These are phyloP conservation scores for Leishmania arabica DNA, from an alignment of 208 protist genomes.

Conservation along the genomic window DNA sequence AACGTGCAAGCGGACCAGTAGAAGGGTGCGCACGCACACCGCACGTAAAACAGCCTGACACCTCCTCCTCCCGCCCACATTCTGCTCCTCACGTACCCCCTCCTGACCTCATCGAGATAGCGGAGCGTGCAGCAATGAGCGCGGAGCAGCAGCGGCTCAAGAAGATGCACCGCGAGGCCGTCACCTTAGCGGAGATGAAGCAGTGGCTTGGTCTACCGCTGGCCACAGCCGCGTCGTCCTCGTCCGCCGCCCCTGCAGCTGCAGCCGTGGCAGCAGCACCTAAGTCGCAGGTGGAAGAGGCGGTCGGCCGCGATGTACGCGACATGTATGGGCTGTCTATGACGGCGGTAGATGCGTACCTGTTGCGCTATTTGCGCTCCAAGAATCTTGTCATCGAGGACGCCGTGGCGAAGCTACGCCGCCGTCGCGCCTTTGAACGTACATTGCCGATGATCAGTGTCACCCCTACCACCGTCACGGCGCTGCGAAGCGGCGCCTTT, in stretches of 20 bases:
- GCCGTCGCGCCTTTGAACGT: slow-evolving; percentile 62
- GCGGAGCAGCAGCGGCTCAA: slow-evolving; percentile 27
- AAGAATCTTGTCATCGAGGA: slow-evolving; percentile 47
- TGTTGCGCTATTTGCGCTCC: slow-evolving; percentile 61
- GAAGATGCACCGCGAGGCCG: slow-evolving; percentile 34
- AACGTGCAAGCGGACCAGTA: not conserved
- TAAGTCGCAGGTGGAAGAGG: slow-evolving; percentile 14
- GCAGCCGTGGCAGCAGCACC: slow-evolving; percentile 1
- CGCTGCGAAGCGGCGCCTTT: slow-evolving; percentile 54
- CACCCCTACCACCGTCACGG: slow-evolving; percentile 45
- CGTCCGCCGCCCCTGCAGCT: not conserved
- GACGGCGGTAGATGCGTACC: slow-evolving; percentile 48
- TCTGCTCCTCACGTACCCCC: not conserved
- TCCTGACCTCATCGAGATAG: not conserved
- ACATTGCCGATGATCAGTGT: slow-evolving; percentile 60
- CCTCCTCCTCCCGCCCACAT: not conserved
- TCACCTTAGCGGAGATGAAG: slow-evolving; percentile 41
- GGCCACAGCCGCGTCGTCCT: not conserved
- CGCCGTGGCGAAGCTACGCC: slow-evolving; percentile 55
- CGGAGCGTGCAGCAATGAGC: slow-evolving; percentile 11
- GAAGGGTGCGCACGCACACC: not conserved
- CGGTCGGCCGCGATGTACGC: slow-evolving; percentile 12
- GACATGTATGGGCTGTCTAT: slow-evolving; percentile 26
- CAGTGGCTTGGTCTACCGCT: slow-evolving; percentile 27
- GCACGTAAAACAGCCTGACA: not conserved